These are phyloP conservation scores for Periconia sp. DNA, from an alignment of 2,329 filamentous ascomycete species.

Conservation along the genomic window DNA sequence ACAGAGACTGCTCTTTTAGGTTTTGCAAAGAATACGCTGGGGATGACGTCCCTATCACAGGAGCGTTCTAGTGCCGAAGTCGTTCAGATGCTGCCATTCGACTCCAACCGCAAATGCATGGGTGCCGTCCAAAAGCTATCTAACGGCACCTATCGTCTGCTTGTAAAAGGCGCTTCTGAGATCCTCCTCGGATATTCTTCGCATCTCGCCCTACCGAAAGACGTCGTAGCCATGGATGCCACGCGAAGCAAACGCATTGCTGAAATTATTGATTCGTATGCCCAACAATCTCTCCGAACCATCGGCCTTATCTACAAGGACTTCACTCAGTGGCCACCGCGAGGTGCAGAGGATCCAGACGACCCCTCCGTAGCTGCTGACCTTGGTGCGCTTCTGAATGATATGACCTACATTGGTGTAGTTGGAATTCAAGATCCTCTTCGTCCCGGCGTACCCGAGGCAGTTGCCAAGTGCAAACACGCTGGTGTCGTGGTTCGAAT, in stretches of 20 bases:
- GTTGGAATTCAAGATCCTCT: conserved; percentile 81
- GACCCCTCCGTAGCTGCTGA: conserved; percentile 47
- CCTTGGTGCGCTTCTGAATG: conserved; percentile 70
- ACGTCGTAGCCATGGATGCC: conserved; percentile 17
- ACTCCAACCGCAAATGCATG: conserved; percentile 63
- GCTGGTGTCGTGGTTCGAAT: conserved; percentile 79
- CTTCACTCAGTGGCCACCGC: conserved; percentile 47
- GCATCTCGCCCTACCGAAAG: conserved; percentile 14
- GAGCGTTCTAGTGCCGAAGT: conserved; percentile 54
- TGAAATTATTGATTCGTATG: conserved; percentile 43
- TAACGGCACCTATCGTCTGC: conserved; percentile 54
- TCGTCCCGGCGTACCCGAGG: conserved; percentile 72
- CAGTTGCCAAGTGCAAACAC: conserved; percentile 71
- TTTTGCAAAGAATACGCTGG: conserved; percentile 57
- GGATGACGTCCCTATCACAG: conserved; percentile 56
- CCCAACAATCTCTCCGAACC: conserved; percentile 48
- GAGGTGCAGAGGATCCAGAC: conserved; percentile 19
- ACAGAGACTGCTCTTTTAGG: conserved; percentile 62
- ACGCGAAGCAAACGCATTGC: conserved; percentile 24
- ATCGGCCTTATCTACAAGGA: conserved; percentile 50
- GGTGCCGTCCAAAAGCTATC: conserved; percentile 59
- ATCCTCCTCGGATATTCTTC: conserved; percentile 54
- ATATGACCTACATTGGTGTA: conserved; percentile 71
- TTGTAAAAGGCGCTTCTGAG: conserved; percentile 65
- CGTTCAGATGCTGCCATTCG: conserved; percentile 60